A percentile compares a stretch with the other conserved stretches of the same genome.
These are phyloP conservation scores for Furcasterigmium sp. DNA, from an alignment of 2,329 filamentous ascomycete genomes.

Conservation along the genomic window DNA sequence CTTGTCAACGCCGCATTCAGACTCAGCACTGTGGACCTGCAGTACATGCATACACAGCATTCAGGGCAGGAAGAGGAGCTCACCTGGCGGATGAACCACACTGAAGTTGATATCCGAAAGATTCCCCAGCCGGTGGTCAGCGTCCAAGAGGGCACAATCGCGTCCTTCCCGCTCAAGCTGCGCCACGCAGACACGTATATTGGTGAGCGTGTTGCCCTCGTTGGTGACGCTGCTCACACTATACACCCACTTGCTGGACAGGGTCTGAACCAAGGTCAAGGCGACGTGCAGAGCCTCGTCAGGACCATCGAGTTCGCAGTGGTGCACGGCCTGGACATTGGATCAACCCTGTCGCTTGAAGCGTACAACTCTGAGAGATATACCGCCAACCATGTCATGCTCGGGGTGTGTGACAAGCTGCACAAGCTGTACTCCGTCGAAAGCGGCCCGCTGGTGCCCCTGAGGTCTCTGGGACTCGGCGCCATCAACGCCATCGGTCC, in stretches of 20 bases:
- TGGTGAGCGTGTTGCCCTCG: slow-evolving; percentile 80
- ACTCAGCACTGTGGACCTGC: slow-evolving; percentile 70
- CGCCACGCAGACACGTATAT: slow-evolving; percentile 93
- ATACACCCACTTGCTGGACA: slow-evolving; percentile 93
- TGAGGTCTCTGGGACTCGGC: slow-evolving; percentile 70
- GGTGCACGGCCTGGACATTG: slow-evolving; percentile 81
- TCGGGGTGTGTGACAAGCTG: slow-evolving; percentile 81
- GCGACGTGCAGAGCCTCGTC: slow-evolving; percentile 76
- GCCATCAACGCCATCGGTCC: slow-evolving; percentile 70
- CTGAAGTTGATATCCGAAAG: slow-evolving; percentile 42
- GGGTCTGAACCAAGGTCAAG: slow-evolving; percentile 89
- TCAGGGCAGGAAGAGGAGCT: slow-evolving; percentile 67
- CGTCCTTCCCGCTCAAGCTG: slow-evolving; percentile 86
- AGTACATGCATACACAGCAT: slow-evolving; percentile 68
- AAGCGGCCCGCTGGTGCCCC: slow-evolving; percentile 71
- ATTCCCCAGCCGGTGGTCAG: slow-evolving; percentile 62
- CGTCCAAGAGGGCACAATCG: slow-evolving; percentile 74
- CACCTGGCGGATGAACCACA: slow-evolving; percentile 76
- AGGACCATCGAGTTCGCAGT: slow-evolving; percentile 72
- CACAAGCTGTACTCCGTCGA: slow-evolving; percentile 87
- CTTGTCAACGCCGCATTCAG: slow-evolving; percentile 94
- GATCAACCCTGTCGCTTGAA: slow-evolving; percentile 72
- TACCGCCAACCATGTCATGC: slow-evolving; percentile 70
- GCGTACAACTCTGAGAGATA: slow-evolving; percentile 78
- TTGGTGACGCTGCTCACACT: slow-evolving; percentile 93